Evolutionary conservation across 148 eudicot species (phyloP), one percentile per base, ranked within the genome.

Genomic region (Rhododendron kiyosumense): DNA sequence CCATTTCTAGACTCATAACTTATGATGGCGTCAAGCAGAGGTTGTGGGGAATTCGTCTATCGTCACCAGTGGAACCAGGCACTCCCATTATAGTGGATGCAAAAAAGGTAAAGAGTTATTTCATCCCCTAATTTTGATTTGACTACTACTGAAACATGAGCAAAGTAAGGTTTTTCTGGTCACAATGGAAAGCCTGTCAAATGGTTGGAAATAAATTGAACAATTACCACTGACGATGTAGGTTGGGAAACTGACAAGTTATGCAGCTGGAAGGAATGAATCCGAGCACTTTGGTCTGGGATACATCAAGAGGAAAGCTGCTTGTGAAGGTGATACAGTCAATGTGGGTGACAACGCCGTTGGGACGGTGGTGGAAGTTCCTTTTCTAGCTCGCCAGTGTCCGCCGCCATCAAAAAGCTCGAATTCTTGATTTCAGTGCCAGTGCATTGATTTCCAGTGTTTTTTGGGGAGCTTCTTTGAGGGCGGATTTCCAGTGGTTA

Each of bases 211-310:
- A 81, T 30, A 41, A 11, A n/a, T 26, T 78, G 59, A 54, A 24
- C n/a, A 45, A 61, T 82, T 36, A 46, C 15, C 10, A 34, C 38
- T 57, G 48, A 75, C 51, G 32, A 0, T 82, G 85, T 92, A 94
- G 96, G 94, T 92, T 46, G 96, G 96, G 51, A 92, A 90, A 86
- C 69, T 94, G 86, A 94, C 96, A 57, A 94, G 96, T 81, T 91
- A 89, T 76, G 82, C 94, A 45, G 75, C 85, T 80, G 93, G 93
- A 83, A 87, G 84, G 85, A 83, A 84, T 49, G 87, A 85, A 45
- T 85, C 90, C 15, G 92, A 89, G 87, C 92, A 92, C 78, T 90
- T 94, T 81, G 96, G 96, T 79, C 86, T 94, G 86, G 96, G 94
- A 30, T 94, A 94, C 86, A 81, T 94, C 81, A 94, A 92, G 87